Evolutionary conservation across 2,329 filamentous ascomycete species (phyloP), one percentile per base, ranked within the genome.

Genomic region (Penicillium sp.): DNA sequence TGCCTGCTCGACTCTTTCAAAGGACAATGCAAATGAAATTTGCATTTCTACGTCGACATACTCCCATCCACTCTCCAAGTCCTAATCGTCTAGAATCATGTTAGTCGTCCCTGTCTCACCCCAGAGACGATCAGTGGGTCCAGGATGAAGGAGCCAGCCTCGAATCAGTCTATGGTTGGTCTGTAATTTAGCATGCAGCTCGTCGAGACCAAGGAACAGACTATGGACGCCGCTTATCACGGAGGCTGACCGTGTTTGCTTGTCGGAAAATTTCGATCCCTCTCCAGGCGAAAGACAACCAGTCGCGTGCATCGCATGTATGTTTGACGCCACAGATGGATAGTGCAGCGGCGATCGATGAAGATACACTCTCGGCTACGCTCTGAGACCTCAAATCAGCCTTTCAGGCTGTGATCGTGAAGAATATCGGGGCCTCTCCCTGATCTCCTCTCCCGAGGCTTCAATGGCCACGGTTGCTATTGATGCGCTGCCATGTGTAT

Each of bases 81-180:
- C n/a, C n/a, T n/a, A n/a, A n/a, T 27, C 10, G 26, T 27, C 26
- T 27, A 27, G 26, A 6, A 10, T 7, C 7, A 27, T 27, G 26
- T 10, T 10, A 27, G 10, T 27, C 21, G 33, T 42, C 30, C 13
- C 7, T 36, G 46, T 50, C 41, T 54, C 51, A 43, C 41, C 24
- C 6, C 15, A 20, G n/a, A 20, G 39, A 21, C 13, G 39, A 29
- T 29, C 39, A 29, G 24, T 42, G 39, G 39, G 15, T 29, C 26
- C 26, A 42, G 15, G 39, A 18, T 42, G 26, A 42, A 42, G 17
- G 26, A 42, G 15, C 39, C 39, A 24, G 10, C 8, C 5, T 13
- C 7, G 17, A 29, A 2, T n/a, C 7, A 10, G 12, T 18, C 24
- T 12, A 18, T 42, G 24, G 24, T 42, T 42, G 39, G 39, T 7